Percentiles rank a stretch among this genome's conserved stretches.
phyloP scores from a whole-genome alignment of 2,329 filamentous ascomycete species.

The Fusarium nelsonii region DNA sequence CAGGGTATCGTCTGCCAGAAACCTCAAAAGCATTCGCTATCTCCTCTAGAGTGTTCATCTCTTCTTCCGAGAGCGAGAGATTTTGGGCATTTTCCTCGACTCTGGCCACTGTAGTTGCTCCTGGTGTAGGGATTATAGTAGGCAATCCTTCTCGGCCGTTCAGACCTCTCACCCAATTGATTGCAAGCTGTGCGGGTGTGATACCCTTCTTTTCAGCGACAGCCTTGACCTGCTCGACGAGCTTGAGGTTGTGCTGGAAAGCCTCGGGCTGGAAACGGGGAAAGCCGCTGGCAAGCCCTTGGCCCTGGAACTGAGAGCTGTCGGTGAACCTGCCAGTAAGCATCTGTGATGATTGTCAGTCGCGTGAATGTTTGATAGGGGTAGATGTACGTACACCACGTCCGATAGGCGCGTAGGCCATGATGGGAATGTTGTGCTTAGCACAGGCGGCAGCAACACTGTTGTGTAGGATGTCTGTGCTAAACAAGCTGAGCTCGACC shows the following conservation, averaged over 20 bases:
- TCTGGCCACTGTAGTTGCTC: conserved; percentile 68
- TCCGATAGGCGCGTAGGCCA: conserved; percentile 80
- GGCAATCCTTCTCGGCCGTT: conserved; percentile 65
- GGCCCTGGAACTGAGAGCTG: conserved; percentile 40
- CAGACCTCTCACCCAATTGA: conserved; percentile 71
- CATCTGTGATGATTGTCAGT: conserved; percentile 43
- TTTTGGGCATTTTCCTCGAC: conserved; percentile 71
- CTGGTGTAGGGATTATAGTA: conserved; percentile 74
- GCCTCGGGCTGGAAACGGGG: conserved; percentile 73
- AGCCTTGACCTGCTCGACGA: conserved; percentile 68
- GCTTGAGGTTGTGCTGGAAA: conserved; percentile 73
- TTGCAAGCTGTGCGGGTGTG: conserved; percentile 73
- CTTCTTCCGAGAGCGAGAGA: conserved; percentile 63
- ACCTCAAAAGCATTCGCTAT: conserved; percentile 63
- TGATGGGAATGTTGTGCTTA: conserved; percentile 74
- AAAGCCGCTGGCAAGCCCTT: conserved; percentile 45
- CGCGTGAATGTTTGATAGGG: neutral
- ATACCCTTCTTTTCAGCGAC: conserved; percentile 71
- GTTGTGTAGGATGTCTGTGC: conserved; percentile 62
- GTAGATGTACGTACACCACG: conserved; percentile 57
- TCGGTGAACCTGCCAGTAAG: conserved; percentile 49
- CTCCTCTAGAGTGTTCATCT: conserved; percentile 63
- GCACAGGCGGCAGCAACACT: conserved; percentile 67
- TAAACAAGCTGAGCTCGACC: conserved; percentile 66
- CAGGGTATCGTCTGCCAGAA: conserved; percentile 63